Base-by-base conservation (phyloP, 2,329 filamentous ascomycete species). In the Colletotrichum truncatum region DNA sequence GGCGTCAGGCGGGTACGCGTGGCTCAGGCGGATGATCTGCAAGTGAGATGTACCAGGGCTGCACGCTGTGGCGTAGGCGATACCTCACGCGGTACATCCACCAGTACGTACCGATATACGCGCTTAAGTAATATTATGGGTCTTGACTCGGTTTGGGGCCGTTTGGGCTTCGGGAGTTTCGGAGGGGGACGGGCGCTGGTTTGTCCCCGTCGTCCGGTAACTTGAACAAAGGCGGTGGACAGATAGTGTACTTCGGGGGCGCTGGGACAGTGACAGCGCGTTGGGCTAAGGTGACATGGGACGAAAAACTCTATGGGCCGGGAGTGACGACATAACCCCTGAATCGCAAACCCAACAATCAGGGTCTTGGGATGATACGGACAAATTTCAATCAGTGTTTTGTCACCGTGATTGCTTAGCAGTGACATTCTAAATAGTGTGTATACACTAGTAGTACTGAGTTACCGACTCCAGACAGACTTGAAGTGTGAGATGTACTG, bases 1-100 rank as follows among this genome's bases (percentile, higher is more conserved):
- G 52, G 14, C 26, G 26, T 32, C n/a, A 46, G 59, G 18, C 52
- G n/a, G 25, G 43, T 10, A 45, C 21, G 28, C 34, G 43, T 58
- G 45, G 43, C 54, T 46, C 55, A 23, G 58, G 46, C 55, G 56
- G 56, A 32, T 64, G 61, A 61, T 64, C 60, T 43, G 34, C 60
- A 51, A 12, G 23, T 11, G 2, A 9, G 7, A 38, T 55, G 25
- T 55, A 23, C 52, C 38, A 16, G 14, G 32, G 10, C 52, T 21
- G 25, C n/a, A 8, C 38, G 10, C n/a, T 2, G 3, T 12, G 34
- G 10, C 14, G 34, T n/a, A n/a, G n/a, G n/a, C n/a, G n/a, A n/a
- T n/a, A n/a, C n/a, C n/a, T n/a, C n/a, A n/a, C n/a, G n/a, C n/a
- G n/a, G n/a, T n/a, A n/a, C n/a, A n/a, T n/a, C n/a, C n/a, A n/a